A percentile compares a stretch with the other conserved stretches of the same genome.
phyloP scores from a whole-genome alignment of 2,329 filamentous ascomycete genomes.

The Fusarium sp. region DNA sequence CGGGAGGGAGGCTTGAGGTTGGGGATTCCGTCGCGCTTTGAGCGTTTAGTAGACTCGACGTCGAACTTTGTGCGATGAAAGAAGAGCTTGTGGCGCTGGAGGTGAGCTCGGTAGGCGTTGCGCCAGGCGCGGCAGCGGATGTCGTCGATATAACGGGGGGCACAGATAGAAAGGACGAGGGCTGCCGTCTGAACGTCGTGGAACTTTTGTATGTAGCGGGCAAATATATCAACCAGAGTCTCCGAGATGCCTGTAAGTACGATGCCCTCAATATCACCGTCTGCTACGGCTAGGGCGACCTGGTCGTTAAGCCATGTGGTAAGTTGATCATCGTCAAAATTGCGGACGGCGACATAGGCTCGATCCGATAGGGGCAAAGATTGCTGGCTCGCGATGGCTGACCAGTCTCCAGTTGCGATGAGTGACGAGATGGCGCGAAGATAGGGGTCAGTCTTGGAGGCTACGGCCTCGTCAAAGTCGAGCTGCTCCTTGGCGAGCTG shows the following conservation, averaged over 20 bases:
- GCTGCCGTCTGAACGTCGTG: slow-evolving; percentile 83
- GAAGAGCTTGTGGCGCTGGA: slow-evolving; percentile 78
- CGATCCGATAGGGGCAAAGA: slow-evolving; percentile 81
- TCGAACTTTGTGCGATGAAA: slow-evolving; percentile 82
- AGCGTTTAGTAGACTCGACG: slow-evolving; percentile 77
- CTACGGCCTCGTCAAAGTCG: slow-evolving; percentile 68
- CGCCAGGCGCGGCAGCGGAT: slow-evolving; percentile 80
- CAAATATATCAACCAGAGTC: slow-evolving; percentile 77
- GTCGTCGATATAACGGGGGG: slow-evolving; percentile 81
- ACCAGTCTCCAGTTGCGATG: slow-evolving; percentile 82
- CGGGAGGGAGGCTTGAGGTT: slow-evolving; percentile 64
- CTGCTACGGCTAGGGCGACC: slow-evolving; percentile 67
- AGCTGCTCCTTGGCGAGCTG: slow-evolving; percentile 60
- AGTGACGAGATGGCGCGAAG: slow-evolving; percentile 82
- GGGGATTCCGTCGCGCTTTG: slow-evolving; percentile 67
- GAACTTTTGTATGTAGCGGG: slow-evolving; percentile 79
- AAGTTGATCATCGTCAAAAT: slow-evolving; percentile 70
- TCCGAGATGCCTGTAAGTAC: slow-evolving; percentile 82
- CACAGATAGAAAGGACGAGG: slow-evolving; percentile 77
- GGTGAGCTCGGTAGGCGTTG: slow-evolving; percentile 74
- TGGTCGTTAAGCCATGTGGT: slow-evolving; percentile 75
- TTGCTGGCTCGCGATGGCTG: slow-evolving; percentile 75
- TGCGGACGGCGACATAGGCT: slow-evolving; percentile 76
- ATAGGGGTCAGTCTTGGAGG: slow-evolving; percentile 78
- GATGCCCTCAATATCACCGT: slow-evolving; percentile 81